These are phyloP conservation scores for Agaricus subrufescens DNA, from an alignment of 768 basidiomycete genomes.

Conservation along the genomic window DNA sequence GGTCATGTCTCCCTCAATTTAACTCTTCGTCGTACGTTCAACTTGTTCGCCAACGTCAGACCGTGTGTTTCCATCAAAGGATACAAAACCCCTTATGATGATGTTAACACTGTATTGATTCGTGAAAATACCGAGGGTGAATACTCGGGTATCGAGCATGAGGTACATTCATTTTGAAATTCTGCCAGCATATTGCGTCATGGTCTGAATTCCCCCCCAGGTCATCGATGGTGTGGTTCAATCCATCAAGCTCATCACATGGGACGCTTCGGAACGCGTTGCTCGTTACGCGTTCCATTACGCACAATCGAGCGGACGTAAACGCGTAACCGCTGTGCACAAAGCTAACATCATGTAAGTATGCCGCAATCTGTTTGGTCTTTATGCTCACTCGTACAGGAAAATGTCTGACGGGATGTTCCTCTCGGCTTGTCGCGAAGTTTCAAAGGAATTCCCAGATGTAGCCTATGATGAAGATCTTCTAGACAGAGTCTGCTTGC, in stretches of 20 bases:
- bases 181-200: not conserved
- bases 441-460: constrained; percentile 92
- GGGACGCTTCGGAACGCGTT: constrained; percentile 97
- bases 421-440: constrained; percentile 92
- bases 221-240: constrained; percentile 97
- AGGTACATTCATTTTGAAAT: constrained; percentile 44
- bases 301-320: constrained; percentile 81
- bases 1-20: constrained; percentile 98
- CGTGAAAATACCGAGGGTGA: constrained; percentile 99
- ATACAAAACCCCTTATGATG: constrained; percentile 97
- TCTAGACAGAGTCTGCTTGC: constrained; percentile 92
- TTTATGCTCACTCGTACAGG: constrained; percentile 39
- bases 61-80: constrained; percentile 95
- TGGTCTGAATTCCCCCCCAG: constrained; percentile 30
- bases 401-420: constrained; percentile 99
- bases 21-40: constrained; percentile 95
- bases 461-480: constrained; percentile 96
- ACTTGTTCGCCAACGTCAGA: constrained; percentile 97
- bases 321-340: constrained; percentile 96
- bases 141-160: constrained; percentile 99
- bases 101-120: constrained; percentile 96
- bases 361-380: not conserved
- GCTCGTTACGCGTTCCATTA: constrained; percentile 99
- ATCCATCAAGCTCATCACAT: constrained; percentile 98
- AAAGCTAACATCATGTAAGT: constrained; percentile 98